A percentile compares a stretch with the other conserved stretches of the same genome.
Conservation (phyloP, 352 stramenopile genomes). For the Pythium aphanidermatum region DNA sequence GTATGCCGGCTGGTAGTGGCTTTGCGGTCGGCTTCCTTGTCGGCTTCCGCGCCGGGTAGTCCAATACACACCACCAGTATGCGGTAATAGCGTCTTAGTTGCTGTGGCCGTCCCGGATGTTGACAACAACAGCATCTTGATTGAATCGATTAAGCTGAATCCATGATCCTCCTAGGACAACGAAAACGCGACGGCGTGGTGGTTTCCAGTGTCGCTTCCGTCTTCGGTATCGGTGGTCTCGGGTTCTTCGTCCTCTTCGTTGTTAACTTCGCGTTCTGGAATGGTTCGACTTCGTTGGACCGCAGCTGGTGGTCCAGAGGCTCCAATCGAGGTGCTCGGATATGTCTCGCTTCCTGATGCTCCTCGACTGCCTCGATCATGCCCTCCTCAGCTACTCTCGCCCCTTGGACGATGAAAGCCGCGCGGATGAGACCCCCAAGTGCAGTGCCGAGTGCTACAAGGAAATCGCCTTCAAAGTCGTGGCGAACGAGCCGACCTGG, state of each 20-base stretch:
- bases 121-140: not conserved
- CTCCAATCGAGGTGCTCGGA: too few species aligned
- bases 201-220: too few species aligned
- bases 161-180: too few species aligned
- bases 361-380: too few species aligned
- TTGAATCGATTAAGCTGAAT: slow-evolving; percentile 1
- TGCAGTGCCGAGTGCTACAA: not conserved
- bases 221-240: too few species aligned
- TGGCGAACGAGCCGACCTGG: not conserved
- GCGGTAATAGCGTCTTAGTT: slow-evolving; percentile 18
- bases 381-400: not conserved
- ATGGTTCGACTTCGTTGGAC: too few species aligned
- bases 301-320: too few species aligned
- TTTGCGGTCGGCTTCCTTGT: slow-evolving; percentile 69
- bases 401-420: not conserved
- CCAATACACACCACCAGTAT: not conserved
- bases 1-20: slow-evolving; percentile 64
- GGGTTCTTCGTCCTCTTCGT: too few species aligned
- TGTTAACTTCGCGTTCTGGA: too few species aligned
- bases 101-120: slow-evolving; percentile 3
- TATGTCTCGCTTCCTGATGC: too few species aligned
- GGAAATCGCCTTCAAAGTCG: slow-evolving; percentile 1
- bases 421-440: not conserved
- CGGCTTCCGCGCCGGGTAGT: slow-evolving; percentile 67
- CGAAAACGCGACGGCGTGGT: too few species aligned